These are phyloP conservation scores for Hysterangium stoloniferum DNA, from an alignment of 768 basidiomycete species.

Conservation along the genomic window DNA sequence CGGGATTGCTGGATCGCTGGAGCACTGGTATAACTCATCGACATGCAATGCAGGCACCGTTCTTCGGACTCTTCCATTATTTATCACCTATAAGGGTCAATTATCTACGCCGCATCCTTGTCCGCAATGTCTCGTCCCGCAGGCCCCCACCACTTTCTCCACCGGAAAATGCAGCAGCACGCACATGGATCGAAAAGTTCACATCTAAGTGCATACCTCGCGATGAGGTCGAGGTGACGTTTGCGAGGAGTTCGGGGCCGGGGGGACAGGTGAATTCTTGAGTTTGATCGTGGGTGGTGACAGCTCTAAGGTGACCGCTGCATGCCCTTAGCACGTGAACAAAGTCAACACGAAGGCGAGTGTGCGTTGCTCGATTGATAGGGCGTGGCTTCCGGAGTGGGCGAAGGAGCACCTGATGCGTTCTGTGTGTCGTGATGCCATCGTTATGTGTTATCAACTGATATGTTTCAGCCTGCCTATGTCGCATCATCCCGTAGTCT, in stretches of 20 bases:
- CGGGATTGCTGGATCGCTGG: too few relatives aligned
- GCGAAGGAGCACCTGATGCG: conserved; percentile 38
- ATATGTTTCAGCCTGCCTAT: conserved; percentile 45
- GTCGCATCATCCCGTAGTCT: conserved; percentile 62
- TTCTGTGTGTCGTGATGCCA: conserved; percentile 35
- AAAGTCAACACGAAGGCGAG: conserved; percentile 84
- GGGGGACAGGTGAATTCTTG: conserved; percentile 78
- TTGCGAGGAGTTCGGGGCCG: conserved; percentile 76
- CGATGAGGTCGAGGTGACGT: conserved; percentile 51
- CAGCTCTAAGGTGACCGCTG: neutral
- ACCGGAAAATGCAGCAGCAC: conserved; percentile 40
- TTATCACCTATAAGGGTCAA: too few relatives aligned
- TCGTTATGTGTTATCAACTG: neutral
- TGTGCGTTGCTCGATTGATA: conserved; percentile 48
- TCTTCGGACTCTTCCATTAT: too few relatives aligned
- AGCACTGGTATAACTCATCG: too few relatives aligned
- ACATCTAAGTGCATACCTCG: conserved; percentile 38
- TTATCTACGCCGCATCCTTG: too few relatives aligned
- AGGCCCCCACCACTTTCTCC: conserved; percentile 13
- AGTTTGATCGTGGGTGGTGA: conserved; percentile 1
- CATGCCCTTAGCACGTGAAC: conserved; percentile 63
- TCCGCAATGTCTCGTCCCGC: too few relatives aligned
- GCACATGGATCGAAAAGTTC: conserved; percentile 49
- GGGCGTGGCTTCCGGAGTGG: conserved; percentile 67
- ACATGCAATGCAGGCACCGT: too few relatives aligned